Base-by-base conservation (phyloP, 176 grass and related monocot species). In the Bothriochloa decipiens region DNA sequence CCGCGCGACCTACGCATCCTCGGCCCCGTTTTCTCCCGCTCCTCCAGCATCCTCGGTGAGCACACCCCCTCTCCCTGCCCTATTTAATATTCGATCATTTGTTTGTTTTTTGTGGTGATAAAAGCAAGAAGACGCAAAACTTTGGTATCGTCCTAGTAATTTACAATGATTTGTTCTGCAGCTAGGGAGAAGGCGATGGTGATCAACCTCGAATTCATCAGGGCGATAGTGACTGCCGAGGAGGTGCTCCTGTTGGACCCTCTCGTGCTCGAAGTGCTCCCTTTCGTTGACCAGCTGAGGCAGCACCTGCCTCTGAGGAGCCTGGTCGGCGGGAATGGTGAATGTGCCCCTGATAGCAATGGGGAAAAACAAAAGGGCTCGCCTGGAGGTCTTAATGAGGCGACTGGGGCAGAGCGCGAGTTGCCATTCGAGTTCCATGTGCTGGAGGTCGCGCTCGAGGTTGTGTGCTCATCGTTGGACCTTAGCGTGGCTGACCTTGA, bases 341-440 rank as follows among this genome's bases (percentile, higher is more conserved):
- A 83, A 70, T 49, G 32, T 52, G 71, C 65, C 33, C 75, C 78
- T 40, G 70, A 77, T 60, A 65, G 63, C 32, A 79, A 89, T 80
- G 78, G 37, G 62, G 80, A 49, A 26, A 88, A 78, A 1, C 86
- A 84, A 32, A 77, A 66, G 6, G 77, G 64, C 39, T 90, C 73
- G 0, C 78, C 60, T 78, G 76, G 70, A 81, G 80, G 69, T 72
- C 50, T 88, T 29, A 92, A 96, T 23, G 88, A 87, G 82, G 80
- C 83, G 7, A 89, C 89, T 1, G 83, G 90, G 42, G 86, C 81
- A 69, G 93, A 92, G 82, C 88, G 89, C 6, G 91, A 96, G 74
- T 77, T 99, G 67, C 93, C 97, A 1, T 99, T 99, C 60, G 97
- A 99, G 79, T 99, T 99, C 76, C 97, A 99, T 85, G 97, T 99